Percentiles rank a stretch among this genome's conserved stretches.
These are phyloP conservation scores for Hirsutella minnesotensis DNA, from an alignment of 2,329 filamentous ascomycete species.

Conservation along the genomic window DNA sequence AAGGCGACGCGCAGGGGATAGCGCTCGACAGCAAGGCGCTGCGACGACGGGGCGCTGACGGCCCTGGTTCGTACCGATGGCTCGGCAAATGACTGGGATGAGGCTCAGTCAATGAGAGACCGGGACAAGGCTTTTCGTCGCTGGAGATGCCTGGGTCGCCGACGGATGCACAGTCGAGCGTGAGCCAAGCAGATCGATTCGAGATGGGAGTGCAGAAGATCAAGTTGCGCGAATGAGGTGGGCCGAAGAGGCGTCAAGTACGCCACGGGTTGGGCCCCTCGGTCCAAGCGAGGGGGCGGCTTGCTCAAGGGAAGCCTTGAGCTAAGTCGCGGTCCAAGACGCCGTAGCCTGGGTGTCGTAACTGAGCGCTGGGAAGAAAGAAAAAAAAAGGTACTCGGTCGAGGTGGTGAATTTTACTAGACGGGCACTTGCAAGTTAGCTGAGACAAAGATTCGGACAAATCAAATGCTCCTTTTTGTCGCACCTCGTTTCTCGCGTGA, in stretches of 20 bases:
- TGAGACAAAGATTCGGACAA: too few species aligned
- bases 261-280: too few species aligned
- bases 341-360: too few species aligned
- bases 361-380: too few species aligned
- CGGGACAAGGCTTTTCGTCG: too few species aligned
- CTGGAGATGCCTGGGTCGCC: too few species aligned
- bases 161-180: neutral
- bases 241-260: neutral
- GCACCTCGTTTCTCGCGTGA: too few species aligned
- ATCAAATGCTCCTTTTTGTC: too few species aligned
- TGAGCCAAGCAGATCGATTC: neutral
- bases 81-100: neutral
- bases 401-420: too few species aligned
- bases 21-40: neutral
- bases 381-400: too few species aligned
- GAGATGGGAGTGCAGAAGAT: neutral
- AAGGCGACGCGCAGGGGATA: neutral
- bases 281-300: neutral
- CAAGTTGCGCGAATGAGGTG: neutral
- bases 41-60: neutral
- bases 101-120: neutral
- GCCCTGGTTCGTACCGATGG: neutral
- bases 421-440: too few species aligned
- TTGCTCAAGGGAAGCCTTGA: neutral
- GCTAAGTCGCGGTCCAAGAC: too few species aligned